These are phyloP conservation scores for Teunomyces barrocoloradensis DNA, from an alignment of 805 yeast genomes.

Conservation along the genomic window DNA sequence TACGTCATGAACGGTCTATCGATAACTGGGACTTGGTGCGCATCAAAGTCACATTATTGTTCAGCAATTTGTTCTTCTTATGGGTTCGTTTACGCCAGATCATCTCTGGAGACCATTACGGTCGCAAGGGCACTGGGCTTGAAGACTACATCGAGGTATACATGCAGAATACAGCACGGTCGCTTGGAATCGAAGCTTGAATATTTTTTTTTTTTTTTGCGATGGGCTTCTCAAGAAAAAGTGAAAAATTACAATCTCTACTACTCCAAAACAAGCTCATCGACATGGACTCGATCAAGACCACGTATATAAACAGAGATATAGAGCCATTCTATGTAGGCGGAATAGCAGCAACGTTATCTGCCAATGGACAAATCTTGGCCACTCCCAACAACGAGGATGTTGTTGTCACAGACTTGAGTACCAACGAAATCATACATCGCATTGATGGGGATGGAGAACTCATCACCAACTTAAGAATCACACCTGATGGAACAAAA, in stretches of 20 bases:
- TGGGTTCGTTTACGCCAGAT: slow-evolving; percentile 31
- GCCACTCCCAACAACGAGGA: slow-evolving; percentile 84
- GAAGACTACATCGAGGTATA: slow-evolving; percentile 48
- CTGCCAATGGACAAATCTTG: slow-evolving; percentile 50
- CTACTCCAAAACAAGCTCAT: not conserved
- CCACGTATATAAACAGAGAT: slow-evolving; percentile 44
- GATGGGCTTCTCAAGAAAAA: slow-evolving; percentile 11
- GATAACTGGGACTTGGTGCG: slow-evolving; percentile 5
- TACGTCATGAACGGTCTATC: slow-evolving; percentile 3
- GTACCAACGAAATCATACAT: slow-evolving; percentile 55
- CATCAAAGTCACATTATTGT: slow-evolving; percentile 21
- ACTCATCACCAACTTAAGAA: slow-evolving; percentile 65
- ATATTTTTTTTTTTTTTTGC: slow-evolving; percentile 1
- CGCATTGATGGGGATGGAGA: slow-evolving; percentile 83
- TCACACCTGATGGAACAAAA: slow-evolving; percentile 72
- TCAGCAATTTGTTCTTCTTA: slow-evolving; percentile 33
- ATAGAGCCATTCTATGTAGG: slow-evolving; percentile 87
- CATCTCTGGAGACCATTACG: slow-evolving; percentile 29
- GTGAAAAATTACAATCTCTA: slow-evolving; percentile 1
- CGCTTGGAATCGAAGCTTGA: slow-evolving; percentile 40
- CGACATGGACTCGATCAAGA: slow-evolving; percentile 25
- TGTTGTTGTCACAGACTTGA: slow-evolving; percentile 64
- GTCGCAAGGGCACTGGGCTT: slow-evolving; percentile 32
- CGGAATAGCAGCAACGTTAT: slow-evolving; percentile 69
- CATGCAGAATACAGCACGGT: slow-evolving; percentile 40